Evolutionary conservation across 1,284 basidiomycete species (phyloP), one percentile per base, ranked within the genome.

Genomic region (Inonotus hispidus): DNA sequence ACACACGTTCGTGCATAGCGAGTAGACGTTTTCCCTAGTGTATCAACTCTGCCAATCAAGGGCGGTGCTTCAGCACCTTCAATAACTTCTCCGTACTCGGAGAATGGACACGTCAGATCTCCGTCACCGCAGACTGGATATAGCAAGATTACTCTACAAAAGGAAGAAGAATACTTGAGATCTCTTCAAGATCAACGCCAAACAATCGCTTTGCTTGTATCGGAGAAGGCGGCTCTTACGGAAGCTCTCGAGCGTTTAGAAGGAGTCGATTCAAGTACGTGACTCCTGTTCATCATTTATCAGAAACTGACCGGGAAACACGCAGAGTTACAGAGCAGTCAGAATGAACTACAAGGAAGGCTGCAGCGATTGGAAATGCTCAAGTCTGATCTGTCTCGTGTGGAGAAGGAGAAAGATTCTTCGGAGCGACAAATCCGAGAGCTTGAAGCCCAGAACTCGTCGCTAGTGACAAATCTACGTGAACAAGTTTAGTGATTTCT

Each of bases 311-410:
- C 16, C n/a, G 16, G 19, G 16, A 21, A 6, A 43, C 73, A 79
- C 21, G 72, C 74, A 29, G 72, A 77, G 43, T 74, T 82, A 8
- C 74, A 79, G 56, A 68, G 70, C 5, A 78, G 75, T 45, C 83
- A 85, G 69, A 84, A 80, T 66, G 80, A 81, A 53, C 67, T 87
- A 21, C 69, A 74, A 11, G 86, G 88, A 53, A 81, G 77, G 66
- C 76, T 73, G 59, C 78, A 37, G 41, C 58, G 60, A 35, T 52
- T 62, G 6, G 45, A 55, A 11, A 41, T 35, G 1, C 47, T 64
- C 10, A 54, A 52, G n/a, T 19, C 7, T n/a, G 37, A 61, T 25
- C 14, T 61, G 7, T 39, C 39, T 13, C 37, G 38, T 11, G 19
- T 56, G 6, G 61, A 65, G 50, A 45, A 37, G 14, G 63, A 65